phyloP scores from a whole-genome alignment of 169 alveolate species.

The Theileria parva region DNA sequence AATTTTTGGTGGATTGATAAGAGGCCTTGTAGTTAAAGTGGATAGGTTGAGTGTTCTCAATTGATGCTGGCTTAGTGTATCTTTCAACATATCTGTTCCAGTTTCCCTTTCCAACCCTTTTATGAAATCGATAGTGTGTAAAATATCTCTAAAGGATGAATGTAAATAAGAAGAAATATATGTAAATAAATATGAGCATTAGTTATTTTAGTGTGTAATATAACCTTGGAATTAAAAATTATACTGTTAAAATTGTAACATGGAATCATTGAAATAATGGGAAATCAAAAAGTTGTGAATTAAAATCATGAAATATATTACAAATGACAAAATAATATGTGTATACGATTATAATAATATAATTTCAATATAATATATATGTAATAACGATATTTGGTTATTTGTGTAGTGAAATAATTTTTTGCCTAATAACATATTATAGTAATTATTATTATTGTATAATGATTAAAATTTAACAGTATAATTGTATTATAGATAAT shows the following conservation, averaged over 20 bases:
- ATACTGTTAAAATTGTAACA: background rate
- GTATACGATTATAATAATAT: too few relatives aligned
- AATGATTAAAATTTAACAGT: background rate
- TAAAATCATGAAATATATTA: background rate
- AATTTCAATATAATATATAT: too few relatives aligned
- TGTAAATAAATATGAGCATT: background rate
- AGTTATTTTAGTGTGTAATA: constrained; percentile 10
- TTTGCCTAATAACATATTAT: background rate
- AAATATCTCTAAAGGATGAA: constrained; percentile 39
- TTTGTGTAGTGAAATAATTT: background rate
- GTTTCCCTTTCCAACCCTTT: constrained; percentile 79
- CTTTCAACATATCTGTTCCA: constrained; percentile 80
- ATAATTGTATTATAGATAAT: constrained; percentile 7
- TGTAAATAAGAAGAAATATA: constrained; percentile 6
- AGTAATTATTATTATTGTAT: background rate
- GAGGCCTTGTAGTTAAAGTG: constrained; percentile 71
- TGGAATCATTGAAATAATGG: background rate
- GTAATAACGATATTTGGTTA: too few relatives aligned
- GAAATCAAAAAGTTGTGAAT: background rate
- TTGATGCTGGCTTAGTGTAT: constrained; percentile 72
- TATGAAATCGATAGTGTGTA: constrained; percentile 82
- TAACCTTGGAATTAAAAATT: background rate
- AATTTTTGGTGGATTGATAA: constrained; percentile 72
- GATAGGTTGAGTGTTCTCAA: constrained; percentile 79
- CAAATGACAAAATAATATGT: background rate